Evolutionary conservation across 2,329 filamentous ascomycete species (phyloP), one percentile per base, ranked within the genome.

Genomic region (Venturia carpophila): DNA sequence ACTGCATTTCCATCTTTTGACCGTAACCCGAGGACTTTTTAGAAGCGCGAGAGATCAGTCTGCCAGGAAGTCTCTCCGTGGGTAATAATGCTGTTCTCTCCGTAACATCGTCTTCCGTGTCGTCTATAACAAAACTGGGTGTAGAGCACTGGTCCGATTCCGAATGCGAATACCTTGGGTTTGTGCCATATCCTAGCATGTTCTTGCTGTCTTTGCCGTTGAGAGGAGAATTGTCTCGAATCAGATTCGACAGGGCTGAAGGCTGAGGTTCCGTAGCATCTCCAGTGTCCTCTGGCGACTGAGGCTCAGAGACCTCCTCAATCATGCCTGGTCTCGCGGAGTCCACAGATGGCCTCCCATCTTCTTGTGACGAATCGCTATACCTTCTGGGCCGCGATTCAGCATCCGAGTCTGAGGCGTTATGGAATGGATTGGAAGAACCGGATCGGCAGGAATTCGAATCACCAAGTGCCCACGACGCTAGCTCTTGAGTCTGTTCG

Each of bases 401-500:
- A 0, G 70, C 68, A 15, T 66, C 66, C 6, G 69, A 67, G 27
- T 74, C 72, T 13, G 70, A 66, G 27, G 70, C 70, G 71, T 69
- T 72, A 73, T 64, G 39, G 9, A 65, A 55, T 15, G 24, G 64
- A 30, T 43, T 37, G 34, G 63, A 37, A 37, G 66, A 65, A 15
- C 55, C 13, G 71, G 66, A 49, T 73, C 73, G 49, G 74, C 69
- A 55, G 66, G 17, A 70, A 69, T 62, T 71, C 71, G 39, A 71
- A 70, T 34, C 68, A 67, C 72, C 74, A 71, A 96, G 82, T 62
- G 91, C 87, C 73, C 92, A 91, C 21, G 85, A 91, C 55, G 92
- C 92, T 65, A 96, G 81, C 76, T 96, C 91, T 63, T 91, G 90
- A 2, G 92, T 95, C 73, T 94, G 88, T 76, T 94, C 88, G 68